phyloP scores from a whole-genome alignment of 805 yeast species.

The Blastobotrys mokoenaii region DNA sequence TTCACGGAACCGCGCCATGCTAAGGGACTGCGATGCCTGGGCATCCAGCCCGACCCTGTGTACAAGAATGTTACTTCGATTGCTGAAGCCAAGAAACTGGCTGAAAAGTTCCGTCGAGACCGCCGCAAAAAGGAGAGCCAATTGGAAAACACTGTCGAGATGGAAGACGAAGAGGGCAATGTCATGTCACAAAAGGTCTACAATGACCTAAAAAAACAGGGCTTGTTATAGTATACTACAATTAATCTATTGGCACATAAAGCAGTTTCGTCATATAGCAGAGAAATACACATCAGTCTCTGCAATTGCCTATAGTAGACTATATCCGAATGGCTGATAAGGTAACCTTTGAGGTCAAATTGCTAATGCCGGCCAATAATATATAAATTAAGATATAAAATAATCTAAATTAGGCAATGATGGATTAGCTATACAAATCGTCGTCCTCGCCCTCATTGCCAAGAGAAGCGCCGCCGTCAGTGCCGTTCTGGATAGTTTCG shows the following conservation, averaged over 20 bases:
- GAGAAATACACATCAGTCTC: too few relatives aligned
- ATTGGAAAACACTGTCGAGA: constrained; percentile 56
- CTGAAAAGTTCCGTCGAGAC: constrained; percentile 39
- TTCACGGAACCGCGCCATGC: constrained; percentile 64
- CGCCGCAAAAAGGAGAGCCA: constrained; percentile 33
- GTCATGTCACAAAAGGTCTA: constrained; percentile 81
- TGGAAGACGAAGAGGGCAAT: constrained; percentile 90
- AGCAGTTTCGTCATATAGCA: too few relatives aligned
- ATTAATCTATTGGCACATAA: constrained; percentile 5
- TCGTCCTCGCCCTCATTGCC: constrained; percentile 52
- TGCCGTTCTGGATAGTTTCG: constrained; percentile 28
- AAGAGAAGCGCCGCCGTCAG: constrained; percentile 39
- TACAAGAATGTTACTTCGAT: constrained; percentile 62
- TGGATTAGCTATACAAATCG: constrained; percentile 54
- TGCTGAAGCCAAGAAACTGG: constrained; percentile 56
- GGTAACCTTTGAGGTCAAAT: too few relatives aligned
- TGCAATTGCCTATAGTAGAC: too few relatives aligned
- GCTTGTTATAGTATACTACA: constrained; percentile 46
- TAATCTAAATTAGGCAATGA: not conserved
- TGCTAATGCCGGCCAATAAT: too few relatives aligned
- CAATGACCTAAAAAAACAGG: constrained; percentile 80
- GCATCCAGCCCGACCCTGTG: constrained; percentile 46
- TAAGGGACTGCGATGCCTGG: constrained; percentile 67
- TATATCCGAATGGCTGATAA: too few relatives aligned
- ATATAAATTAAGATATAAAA: not conserved